These are phyloP conservation scores for Raffaelea ambrosiae DNA, from an alignment of 2,329 filamentous ascomycete species.

Conservation along the genomic window DNA sequence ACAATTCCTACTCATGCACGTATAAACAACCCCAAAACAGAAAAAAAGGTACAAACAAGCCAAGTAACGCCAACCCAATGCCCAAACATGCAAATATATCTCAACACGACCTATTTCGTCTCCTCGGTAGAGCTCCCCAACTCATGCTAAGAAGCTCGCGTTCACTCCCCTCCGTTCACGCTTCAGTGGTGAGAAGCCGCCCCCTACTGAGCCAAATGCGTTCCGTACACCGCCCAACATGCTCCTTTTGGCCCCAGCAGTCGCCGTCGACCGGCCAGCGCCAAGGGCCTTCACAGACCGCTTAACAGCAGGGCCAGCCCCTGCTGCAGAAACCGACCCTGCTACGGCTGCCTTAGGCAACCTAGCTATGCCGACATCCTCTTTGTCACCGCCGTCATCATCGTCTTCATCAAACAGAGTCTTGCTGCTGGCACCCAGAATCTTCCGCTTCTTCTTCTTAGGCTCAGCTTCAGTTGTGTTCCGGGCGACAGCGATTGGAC, in stretches of 20 bases:
- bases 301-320: constrained; percentile 11
- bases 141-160: constrained; percentile 47
- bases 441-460: constrained; percentile 65
- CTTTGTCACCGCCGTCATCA: constrained; percentile 23
- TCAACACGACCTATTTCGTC: no score
- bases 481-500: no score
- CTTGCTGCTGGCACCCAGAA: constrained; percentile 52
- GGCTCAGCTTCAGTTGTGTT: constrained; percentile 13
- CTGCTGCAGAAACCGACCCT: constrained; percentile 29
- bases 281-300: constrained; percentile 14
- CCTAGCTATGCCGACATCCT: not conserved
- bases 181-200: constrained; percentile 63
- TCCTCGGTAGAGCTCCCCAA: not conserved
- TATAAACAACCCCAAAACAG: not conserved
- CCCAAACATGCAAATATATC: not conserved
- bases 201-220: constrained; percentile 31
- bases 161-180: constrained; percentile 54
- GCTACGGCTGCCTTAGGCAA: not conserved
- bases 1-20: not conserved
- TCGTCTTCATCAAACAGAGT: constrained; percentile 68
- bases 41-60: not conserved
- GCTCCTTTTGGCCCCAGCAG: constrained; percentile 19
- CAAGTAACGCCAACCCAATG: not conserved
- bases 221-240: constrained; percentile 26
- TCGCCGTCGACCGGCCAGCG: constrained; percentile 15